phyloP scores from a whole-genome alignment of 1,284 basidiomycete species.

The Neotropicomus parvogracilis region DNA sequence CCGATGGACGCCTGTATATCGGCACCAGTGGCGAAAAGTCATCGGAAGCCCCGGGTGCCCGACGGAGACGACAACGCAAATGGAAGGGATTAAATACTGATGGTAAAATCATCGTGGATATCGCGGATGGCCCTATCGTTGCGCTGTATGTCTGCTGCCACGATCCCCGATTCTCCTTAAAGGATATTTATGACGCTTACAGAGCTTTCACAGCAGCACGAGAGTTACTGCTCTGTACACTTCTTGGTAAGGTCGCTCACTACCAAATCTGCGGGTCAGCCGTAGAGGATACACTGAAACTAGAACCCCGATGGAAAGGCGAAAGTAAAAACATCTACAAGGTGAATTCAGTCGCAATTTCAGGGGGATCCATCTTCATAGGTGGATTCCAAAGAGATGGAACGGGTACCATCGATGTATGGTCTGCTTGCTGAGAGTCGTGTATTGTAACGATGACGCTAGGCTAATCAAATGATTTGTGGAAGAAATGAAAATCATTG shows the following conservation, averaged over 20 bases:
- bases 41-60: slow-evolving; percentile 24
- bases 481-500: slow-evolving; percentile 9
- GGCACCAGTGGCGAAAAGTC: slow-evolving; percentile 64
- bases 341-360: slow-evolving; percentile 54
- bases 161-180: not conserved
- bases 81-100: slow-evolving; percentile 66
- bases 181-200: slow-evolving; percentile 3
- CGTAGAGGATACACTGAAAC: slow-evolving; percentile 33
- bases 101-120: slow-evolving; percentile 44
- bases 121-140: slow-evolving; percentile 69
- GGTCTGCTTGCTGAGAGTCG: slow-evolving; percentile 31
- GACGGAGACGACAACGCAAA: slow-evolving; percentile 57
- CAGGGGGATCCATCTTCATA: slow-evolving; percentile 44
- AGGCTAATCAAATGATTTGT: not conserved
- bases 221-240: slow-evolving; percentile 51
- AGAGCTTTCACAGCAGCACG: slow-evolving; percentile 51
- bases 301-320: slow-evolving; percentile 45
- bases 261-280: slow-evolving; percentile 40
- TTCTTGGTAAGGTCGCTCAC: slow-evolving; percentile 54
- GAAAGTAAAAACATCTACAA: slow-evolving; percentile 47
- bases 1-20: slow-evolving; percentile 68
- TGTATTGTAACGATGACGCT: slow-evolving; percentile 3
- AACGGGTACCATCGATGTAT: slow-evolving; percentile 61
- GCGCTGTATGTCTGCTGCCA: slow-evolving; percentile 47
- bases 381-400: slow-evolving; percentile 58